Percentiles rank a stretch among this genome's conserved stretches.
These are phyloP conservation scores for Solanum lignicaule DNA, from an alignment of 257 asterid genomes.

Conservation along the genomic window DNA sequence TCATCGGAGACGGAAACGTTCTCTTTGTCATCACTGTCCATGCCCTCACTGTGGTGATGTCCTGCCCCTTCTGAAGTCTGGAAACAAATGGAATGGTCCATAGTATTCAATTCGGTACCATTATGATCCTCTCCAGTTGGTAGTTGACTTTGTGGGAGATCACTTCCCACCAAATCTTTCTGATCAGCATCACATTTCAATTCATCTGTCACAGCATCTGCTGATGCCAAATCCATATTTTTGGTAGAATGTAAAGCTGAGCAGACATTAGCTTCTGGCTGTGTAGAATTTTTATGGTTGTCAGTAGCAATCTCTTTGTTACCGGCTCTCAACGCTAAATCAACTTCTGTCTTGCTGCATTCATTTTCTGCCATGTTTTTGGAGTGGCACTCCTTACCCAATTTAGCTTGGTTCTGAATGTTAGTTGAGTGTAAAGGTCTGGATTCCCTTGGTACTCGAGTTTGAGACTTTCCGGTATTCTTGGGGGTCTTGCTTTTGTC, in stretches of 20 bases:
- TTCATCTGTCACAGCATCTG: slow-evolving; percentile 8
- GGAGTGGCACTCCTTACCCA: neutral
- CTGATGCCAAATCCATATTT: slow-evolving; percentile 1
- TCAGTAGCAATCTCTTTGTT: neutral
- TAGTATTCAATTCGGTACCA: neutral
- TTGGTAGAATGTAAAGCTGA: neutral
- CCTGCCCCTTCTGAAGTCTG: slow-evolving; percentile 13
- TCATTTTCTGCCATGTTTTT: neutral
- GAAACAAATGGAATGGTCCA: neutral
- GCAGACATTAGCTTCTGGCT: slow-evolving; percentile 10
- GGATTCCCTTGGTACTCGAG: slow-evolving; percentile 5
- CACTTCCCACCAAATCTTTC: slow-evolving; percentile 7
- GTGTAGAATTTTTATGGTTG: slow-evolving; percentile 1
- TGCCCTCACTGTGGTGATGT: slow-evolving; percentile 8
- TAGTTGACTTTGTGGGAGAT: slow-evolving; percentile 8
- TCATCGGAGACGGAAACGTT: slow-evolving; percentile 49
- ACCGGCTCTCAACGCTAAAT: neutral
- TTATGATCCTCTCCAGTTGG: slow-evolving; percentile 11
- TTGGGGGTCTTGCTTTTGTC: slow-evolving; percentile 14
- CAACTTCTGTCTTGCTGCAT: neutral
- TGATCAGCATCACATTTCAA: neutral
- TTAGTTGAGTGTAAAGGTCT: slow-evolving; percentile 5
- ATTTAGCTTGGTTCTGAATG: slow-evolving; percentile 7
- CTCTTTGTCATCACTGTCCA: slow-evolving; percentile 63
- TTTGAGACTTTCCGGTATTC: slow-evolving; percentile 6